These are phyloP conservation scores for Bruguiera gymnorhiza DNA, from an alignment of 345 rosid genomes.

Conservation along the genomic window DNA sequence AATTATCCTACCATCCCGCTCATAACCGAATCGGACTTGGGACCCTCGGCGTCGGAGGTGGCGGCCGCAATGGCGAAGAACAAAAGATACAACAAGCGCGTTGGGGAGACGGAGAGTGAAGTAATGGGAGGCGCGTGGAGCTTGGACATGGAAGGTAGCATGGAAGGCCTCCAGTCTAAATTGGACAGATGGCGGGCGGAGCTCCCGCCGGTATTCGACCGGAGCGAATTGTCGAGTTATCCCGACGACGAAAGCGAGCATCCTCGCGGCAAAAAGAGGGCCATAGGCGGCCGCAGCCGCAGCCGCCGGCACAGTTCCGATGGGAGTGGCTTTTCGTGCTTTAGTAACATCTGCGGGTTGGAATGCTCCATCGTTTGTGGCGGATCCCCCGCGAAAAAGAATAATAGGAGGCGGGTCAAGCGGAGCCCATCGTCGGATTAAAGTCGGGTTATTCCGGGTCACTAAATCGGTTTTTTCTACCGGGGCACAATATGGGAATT, in stretches of 20 bases:
- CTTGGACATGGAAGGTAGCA: slow-evolving; percentile 48
- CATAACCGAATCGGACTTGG: slow-evolving; percentile 67
- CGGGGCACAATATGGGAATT: too few relatives aligned
- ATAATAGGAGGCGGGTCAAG: slow-evolving; percentile 6
- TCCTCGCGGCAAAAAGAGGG: slow-evolving; percentile 4
- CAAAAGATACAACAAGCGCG: slow-evolving; percentile 21
- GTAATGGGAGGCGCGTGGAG: slow-evolving; percentile 38
- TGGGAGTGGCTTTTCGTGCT: slow-evolving; percentile 55
- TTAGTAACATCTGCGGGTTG: slow-evolving; percentile 61
- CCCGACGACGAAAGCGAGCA: slow-evolving; percentile 31
- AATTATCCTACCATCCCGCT: slow-evolving; percentile 27
- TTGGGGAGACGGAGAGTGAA: slow-evolving; percentile 53
- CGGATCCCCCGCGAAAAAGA: slow-evolving; percentile 17
- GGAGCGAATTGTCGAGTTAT: slow-evolving; percentile 35
- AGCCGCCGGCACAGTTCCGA: slow-evolving; percentile 38
- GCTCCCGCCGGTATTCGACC: slow-evolving; percentile 63
- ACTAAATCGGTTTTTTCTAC: too few relatives aligned
- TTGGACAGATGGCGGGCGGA: slow-evolving; percentile 82
- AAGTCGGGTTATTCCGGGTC: too few relatives aligned
- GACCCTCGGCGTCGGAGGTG: slow-evolving; percentile 92
- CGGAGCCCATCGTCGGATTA: slow-evolving; percentile 29
- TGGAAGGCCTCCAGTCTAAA: slow-evolving; percentile 77
- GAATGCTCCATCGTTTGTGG: slow-evolving; percentile 74
- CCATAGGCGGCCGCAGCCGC: slow-evolving; percentile 19
- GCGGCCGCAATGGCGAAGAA: slow-evolving; percentile 52